A percentile compares a stretch with the other conserved stretches of the same genome.
phyloP scores from a whole-genome alignment of 2,329 filamentous ascomycete species.

The Aureobasidium subglaciale region DNA sequence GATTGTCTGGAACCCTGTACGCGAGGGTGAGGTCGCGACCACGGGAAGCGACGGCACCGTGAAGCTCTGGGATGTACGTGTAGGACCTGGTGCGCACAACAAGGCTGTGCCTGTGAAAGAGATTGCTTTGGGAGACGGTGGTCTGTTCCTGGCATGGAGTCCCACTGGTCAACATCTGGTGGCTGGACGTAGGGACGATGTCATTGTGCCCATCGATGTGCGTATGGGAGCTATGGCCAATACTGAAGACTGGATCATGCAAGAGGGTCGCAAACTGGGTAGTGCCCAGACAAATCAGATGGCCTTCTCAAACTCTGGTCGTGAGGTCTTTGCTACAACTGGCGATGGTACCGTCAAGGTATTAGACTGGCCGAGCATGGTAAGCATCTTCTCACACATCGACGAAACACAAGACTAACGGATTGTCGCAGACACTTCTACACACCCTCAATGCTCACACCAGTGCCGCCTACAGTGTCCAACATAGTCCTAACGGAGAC shows the following conservation, averaged over 20 bases:
- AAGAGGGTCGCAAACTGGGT: slow-evolving; percentile 16
- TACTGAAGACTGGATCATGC: slow-evolving; percentile 14
- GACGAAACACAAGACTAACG: background rate
- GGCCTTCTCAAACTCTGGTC: slow-evolving; percentile 65
- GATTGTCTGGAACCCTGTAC: slow-evolving; percentile 69
- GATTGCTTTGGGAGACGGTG: slow-evolving; percentile 44
- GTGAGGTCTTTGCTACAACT: slow-evolving; percentile 63
- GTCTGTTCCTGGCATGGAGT: slow-evolving; percentile 55
- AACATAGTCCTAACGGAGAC: slow-evolving; percentile 62
- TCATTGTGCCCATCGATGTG: slow-evolving; percentile 28
- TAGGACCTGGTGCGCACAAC: slow-evolving; percentile 41
- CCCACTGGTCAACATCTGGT: slow-evolving; percentile 64
- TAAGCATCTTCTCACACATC: slow-evolving; percentile 21
- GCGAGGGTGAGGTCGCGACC: slow-evolving; percentile 70
- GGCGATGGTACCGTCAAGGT: slow-evolving; percentile 65
- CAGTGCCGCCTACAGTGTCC: slow-evolving; percentile 60
- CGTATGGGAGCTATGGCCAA: slow-evolving; percentile 17
- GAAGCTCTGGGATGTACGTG: slow-evolving; percentile 71
- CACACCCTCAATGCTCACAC: slow-evolving; percentile 64
- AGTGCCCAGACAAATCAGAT: slow-evolving; percentile 60
- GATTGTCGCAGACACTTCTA: slow-evolving; percentile 32
- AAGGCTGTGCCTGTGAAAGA: slow-evolving; percentile 46
- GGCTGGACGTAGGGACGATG: slow-evolving; percentile 62
- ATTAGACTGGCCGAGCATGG: slow-evolving; percentile 57
- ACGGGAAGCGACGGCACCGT: slow-evolving; percentile 67